phyloP scores from a whole-genome alignment of 2,329 filamentous ascomycete genomes.

The Beauveria asiatica region DNA sequence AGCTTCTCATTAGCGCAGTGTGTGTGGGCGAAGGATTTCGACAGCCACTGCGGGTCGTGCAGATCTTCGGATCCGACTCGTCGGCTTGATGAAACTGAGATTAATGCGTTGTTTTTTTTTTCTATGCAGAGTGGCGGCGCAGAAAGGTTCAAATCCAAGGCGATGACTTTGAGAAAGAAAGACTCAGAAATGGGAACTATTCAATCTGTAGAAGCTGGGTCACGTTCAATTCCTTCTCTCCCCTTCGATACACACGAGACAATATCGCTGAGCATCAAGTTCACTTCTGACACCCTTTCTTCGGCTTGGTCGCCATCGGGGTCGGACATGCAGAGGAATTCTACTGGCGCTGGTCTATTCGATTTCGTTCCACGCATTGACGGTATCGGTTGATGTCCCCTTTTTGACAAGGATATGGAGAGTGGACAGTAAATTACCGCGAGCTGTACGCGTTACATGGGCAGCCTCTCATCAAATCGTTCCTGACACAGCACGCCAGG shows the following conservation, averaged over 20 bases:
- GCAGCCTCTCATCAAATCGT: constrained; percentile 9
- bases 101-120: constrained; percentile 2
- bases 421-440: constrained; percentile 11
- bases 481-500: constrained; percentile 13
- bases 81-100: not conserved
- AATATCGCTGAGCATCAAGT: constrained; percentile 13
- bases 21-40: not conserved
- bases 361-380: constrained; percentile 11
- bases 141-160: no score
- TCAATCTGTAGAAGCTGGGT: no score
- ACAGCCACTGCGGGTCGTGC: not conserved
- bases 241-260: constrained; percentile 14
- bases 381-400: not conserved
- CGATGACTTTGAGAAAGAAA: no score
- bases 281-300: constrained; percentile 13
- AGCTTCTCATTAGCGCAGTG: not conserved
- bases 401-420: not conserved
- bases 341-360: constrained; percentile 11
- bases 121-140: not conserved
- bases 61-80: not conserved
- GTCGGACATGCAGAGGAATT: constrained; percentile 10
- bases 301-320: constrained; percentile 1
- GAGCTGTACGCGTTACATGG: constrained; percentile 10
- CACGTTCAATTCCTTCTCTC: no score
- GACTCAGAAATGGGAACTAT: no score